phyloP scores from a whole-genome alignment of 164 flowering plant species.

The Kingdonia uniflora region DNA sequence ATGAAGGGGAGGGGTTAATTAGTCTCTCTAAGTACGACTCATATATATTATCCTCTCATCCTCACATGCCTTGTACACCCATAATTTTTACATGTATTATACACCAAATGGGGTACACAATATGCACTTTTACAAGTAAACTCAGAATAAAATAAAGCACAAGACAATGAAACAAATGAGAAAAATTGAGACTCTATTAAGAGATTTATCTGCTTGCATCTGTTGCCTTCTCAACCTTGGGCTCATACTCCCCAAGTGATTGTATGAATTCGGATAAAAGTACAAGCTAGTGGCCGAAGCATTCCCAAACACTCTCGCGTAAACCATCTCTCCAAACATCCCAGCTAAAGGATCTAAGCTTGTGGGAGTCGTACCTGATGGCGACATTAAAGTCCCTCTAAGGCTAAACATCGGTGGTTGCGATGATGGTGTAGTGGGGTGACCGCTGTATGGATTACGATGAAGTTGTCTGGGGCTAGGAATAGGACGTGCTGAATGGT shows the following conservation, averaged over 20 bases:
- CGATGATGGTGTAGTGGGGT: slow-evolving; percentile 17
- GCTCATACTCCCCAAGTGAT: slow-evolving; percentile 12
- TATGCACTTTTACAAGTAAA: not conserved
- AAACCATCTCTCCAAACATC: slow-evolving; percentile 51
- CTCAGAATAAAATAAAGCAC: slow-evolving; percentile 43
- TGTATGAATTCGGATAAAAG: slow-evolving; percentile 22
- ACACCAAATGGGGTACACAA: not conserved
- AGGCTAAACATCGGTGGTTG: slow-evolving; percentile 6
- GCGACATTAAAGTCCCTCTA: not conserved
- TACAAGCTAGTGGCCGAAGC: slow-evolving; percentile 17
- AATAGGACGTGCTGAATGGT: no score
- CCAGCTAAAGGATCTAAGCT: slow-evolving; percentile 27
- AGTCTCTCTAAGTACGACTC: no score
- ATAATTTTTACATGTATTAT: no score
- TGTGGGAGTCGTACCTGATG: slow-evolving; percentile 1
- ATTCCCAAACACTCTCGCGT: slow-evolving; percentile 39
- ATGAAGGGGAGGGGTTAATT: no score
- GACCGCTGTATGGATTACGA: slow-evolving; percentile 9
- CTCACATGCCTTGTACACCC: not conserved
- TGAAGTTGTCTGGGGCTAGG: slow-evolving; percentile 12
- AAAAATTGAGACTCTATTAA: slow-evolving; percentile 35
- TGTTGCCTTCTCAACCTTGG: slow-evolving; percentile 35
- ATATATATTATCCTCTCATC: not conserved
- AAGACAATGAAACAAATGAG: slow-evolving; percentile 39
- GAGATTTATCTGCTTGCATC: slow-evolving; percentile 31